phyloP scores from a whole-genome alignment of 768 basidiomycete species.

The Leccinum sublutescens region DNA sequence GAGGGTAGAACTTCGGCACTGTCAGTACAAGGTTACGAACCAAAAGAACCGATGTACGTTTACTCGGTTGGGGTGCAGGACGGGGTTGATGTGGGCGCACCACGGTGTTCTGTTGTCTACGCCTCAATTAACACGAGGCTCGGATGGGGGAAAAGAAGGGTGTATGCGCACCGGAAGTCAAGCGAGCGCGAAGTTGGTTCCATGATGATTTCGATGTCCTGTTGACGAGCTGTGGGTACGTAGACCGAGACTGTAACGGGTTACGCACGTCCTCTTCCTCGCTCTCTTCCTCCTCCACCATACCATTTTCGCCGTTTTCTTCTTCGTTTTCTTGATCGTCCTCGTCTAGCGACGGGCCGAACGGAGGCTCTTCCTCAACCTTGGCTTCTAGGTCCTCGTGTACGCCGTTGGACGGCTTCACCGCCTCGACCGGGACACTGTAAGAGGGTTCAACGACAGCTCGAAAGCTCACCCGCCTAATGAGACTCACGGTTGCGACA shows the following conservation, averaged over 20 bases:
- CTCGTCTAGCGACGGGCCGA: conserved; percentile 21
- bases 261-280: conserved; percentile 45
- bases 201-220: conserved; percentile 93
- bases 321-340: conserved; percentile 30
- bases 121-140: background rate
- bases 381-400: conserved; percentile 51
- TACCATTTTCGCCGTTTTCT: conserved; percentile 24
- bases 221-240: conserved; percentile 6
- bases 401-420: conserved; percentile 46
- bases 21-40: conserved; percentile 7
- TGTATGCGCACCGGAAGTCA: conserved; percentile 61
- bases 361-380: conserved; percentile 36
- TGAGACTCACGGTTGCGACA: conserved; percentile 62
- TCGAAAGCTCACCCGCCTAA: conserved; percentile 23
- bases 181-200: conserved; percentile 70
- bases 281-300: conserved; percentile 43
- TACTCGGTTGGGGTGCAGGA: conserved; percentile 33
- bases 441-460: conserved; percentile 23
- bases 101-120: conserved; percentile 37
- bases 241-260: conserved; percentile 1
- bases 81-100: conserved; percentile 33
- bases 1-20: conserved; percentile 39
- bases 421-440: conserved; percentile 42
- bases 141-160: background rate
- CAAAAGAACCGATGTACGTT: conserved; percentile 19